Base-by-base conservation (phyloP, 495 filamentous ascomycete species). In the Penicillium longicatenatum region DNA sequence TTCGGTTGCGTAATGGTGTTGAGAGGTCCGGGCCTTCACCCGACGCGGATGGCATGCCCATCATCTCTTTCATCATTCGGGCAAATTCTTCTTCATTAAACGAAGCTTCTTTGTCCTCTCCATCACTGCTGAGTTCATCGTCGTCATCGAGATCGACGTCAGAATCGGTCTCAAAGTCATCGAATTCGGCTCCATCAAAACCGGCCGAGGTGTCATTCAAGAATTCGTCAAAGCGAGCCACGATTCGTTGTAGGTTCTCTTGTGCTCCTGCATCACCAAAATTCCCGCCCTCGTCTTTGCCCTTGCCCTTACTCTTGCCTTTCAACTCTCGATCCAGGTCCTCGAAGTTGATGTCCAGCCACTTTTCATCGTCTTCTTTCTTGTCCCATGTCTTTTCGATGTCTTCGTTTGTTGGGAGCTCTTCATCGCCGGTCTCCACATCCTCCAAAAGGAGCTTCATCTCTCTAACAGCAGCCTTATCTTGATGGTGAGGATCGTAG, bases 61-160 rank as follows among this genome's bases (percentile, higher is more conserved):
- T 94, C 90, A 96, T 96, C 68, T 96, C 92, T 52, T 86, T 85
- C 91, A 98, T 96, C 87, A 96, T 90, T 48, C 66, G 78, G 17
- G 87, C 77, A 64, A 97, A 96, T 58, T 92, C 89, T 24, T 87
- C 85, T 72, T 97, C 92, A 63, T 97, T 85, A 60, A 95, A 92
- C 33, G 84, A 86, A 2, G 89, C 83, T 51, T 89, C 87, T 58
- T 86, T 86, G 61, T 94, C 90, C 64, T 94, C 87, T 20, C 83
- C 85, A 21, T 82, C 79, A 66, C 61, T 79, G 55, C 72, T 76
- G 11, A 72, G 62, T 4, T 80, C 78, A 11, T 84, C 85, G 17
- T 84, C 79, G 35, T 85, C 81, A 26, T 87, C 41, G 4, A 11
- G 83, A 39, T 89, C 83, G 21, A 79, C 62, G 43, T 90, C 88